Percentiles rank a stretch among this genome's conserved stretches.
Conservation (phyloP, 106 monocot genomes). For the Triglochin maritima region DNA sequence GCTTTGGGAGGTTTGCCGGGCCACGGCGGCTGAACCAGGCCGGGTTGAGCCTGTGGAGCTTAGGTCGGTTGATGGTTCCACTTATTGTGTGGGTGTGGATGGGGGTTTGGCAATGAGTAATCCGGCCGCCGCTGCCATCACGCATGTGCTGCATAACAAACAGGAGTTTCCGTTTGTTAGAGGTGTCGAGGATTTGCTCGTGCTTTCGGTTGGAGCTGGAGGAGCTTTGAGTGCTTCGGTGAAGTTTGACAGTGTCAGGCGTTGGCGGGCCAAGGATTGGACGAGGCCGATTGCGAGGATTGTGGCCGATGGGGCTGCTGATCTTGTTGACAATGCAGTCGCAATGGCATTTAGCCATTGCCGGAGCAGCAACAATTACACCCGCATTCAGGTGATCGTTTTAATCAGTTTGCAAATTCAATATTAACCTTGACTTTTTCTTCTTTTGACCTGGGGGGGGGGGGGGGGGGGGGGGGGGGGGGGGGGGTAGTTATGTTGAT, state of each 20-base stretch:
- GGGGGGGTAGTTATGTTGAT: too few species aligned
- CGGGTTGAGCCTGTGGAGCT: conserved; percentile 25
- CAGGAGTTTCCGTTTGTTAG: conserved; percentile 71
- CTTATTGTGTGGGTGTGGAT: conserved; percentile 41
- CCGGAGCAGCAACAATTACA: conserved; percentile 44
- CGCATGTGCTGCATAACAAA: conserved; percentile 70
- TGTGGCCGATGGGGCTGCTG: conserved; percentile 37
- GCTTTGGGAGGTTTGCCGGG: conserved; percentile 46
- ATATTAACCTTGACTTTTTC: not conserved
- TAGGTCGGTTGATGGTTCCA: conserved; percentile 38
- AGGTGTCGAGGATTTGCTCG: conserved; percentile 67
- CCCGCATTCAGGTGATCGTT: conserved; percentile 50
- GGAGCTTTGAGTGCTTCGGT: not conserved
- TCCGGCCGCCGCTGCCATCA: conserved; percentile 55
- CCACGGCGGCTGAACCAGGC: conserved; percentile 35
- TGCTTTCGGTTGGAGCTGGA: conserved; percentile 49
- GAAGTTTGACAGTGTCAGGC: conserved; percentile 17
- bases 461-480: too few species aligned
- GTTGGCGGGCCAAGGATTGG: conserved; percentile 26
- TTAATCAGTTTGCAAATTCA: not conserved
- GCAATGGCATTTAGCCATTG: conserved; percentile 55
- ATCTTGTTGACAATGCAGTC: conserved; percentile 62
- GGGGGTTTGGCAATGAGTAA: conserved; percentile 60
- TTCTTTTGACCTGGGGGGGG: not conserved
- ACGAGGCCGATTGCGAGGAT: conserved; percentile 39